These are phyloP conservation scores for Colletotrichum sp. DNA, from an alignment of 2,329 filamentous ascomycete genomes.

Conservation along the genomic window DNA sequence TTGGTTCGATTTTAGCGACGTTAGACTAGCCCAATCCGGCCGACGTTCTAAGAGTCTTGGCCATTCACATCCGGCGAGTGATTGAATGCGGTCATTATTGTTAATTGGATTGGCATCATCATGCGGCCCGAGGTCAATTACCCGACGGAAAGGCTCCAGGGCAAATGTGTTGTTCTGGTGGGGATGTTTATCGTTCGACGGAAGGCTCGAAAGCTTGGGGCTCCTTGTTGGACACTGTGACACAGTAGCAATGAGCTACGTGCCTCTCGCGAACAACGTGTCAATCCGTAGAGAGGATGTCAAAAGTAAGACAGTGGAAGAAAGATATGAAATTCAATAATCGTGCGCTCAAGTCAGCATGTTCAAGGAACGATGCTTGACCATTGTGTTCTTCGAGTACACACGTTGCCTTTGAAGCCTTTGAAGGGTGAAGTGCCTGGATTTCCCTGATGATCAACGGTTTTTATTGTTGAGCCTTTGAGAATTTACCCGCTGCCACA, in stretches of 20 bases:
- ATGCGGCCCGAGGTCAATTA: background rate
- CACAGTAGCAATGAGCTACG: background rate
- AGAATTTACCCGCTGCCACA: background rate
- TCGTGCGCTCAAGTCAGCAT: background rate
- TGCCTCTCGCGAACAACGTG: background rate
- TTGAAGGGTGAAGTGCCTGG: background rate
- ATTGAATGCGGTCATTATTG: background rate
- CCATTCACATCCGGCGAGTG: background rate
- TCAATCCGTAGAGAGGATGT: background rate
- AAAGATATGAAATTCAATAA: background rate
- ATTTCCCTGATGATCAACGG: background rate
- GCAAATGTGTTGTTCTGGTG: background rate
- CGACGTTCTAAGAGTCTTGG: background rate
- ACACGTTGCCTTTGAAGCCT: background rate
- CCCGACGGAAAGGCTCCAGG: background rate
- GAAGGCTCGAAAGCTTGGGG: background rate
- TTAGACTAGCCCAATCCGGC: background rate
- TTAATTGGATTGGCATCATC: background rate
- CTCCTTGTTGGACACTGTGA: background rate
- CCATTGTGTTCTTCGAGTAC: background rate
- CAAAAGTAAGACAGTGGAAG: background rate
- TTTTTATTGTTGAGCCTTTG: background rate
- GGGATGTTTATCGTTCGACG: background rate
- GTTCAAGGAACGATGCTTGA: background rate
- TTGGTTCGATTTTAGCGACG: slow-evolving; percentile 45